Base-by-base conservation (phyloP, 106 monocot species). In the Platanthera guangdongensis region DNA sequence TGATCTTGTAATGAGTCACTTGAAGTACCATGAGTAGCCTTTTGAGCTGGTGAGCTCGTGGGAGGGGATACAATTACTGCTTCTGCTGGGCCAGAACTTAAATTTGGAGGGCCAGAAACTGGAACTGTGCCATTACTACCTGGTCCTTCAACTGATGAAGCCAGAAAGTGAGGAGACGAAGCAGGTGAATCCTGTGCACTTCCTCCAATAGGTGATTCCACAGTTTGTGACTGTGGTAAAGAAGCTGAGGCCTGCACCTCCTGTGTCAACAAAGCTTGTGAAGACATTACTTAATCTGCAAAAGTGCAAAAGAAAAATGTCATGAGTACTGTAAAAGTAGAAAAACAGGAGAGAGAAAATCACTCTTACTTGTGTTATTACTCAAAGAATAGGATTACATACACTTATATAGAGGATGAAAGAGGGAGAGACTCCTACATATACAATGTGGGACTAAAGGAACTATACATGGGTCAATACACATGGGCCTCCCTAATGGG, bases 251-350 rank as follows among this genome's bases (percentile, higher is more conserved):
- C 68, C 79, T 78, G 82, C 28, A 19, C 71, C 76, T 89, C 87
- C 67, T 81, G 82, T 50, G 57, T 15, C 73, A 69, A 10, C 52
- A 45, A 71, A 11, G 71, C 69, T 64, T 89, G 57, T 69, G 85
- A 74, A 76, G 87, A 83, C 87, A 92, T 89, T 47, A 52, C 59
- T 63, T 57, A 75, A 72, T 51, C 72, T 72, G 72, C 19, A n/a
- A 65, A 12, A 32, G 32, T 30, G 10, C 12, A 65, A 65, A 8
- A 32, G 2, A 65, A 32, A 65, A 65, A 65, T 65, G 12, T 65
- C 65, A 65, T 30, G 18, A 30, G 64, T 39, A 39, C n/a, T n/a
- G n/a, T n/a, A n/a, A n/a, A n/a, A n/a, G n/a, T n/a, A n/a, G n/a
- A n/a, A n/a, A n/a, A n/a, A n/a, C n/a, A n/a, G n/a, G n/a, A n/a